Base-by-base conservation (phyloP, 495 filamentous ascomycete genomes). In the Hypoxylon crocopeplum region DNA sequence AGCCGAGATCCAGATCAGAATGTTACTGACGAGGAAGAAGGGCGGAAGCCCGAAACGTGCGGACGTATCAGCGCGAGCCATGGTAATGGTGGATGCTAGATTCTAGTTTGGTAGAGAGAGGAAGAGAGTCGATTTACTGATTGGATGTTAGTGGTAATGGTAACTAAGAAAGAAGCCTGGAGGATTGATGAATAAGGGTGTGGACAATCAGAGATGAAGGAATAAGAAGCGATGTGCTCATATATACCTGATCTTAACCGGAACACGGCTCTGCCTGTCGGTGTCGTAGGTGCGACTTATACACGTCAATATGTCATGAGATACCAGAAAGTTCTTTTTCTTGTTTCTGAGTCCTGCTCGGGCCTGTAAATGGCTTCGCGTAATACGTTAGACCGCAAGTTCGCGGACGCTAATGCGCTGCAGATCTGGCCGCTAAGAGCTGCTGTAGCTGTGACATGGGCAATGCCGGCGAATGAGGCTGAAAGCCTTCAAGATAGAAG, bases 1-100 rank as follows among this genome's bases (percentile, higher is more conserved):
- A 17, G 83, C 75, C 32, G 80, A 84, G 30, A 73, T 65, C 84
- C 84, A 86, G 30, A 74, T 58, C 1, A 76, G 27, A n/a, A 39
- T 48, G 51, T 73, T 75, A 62, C 59, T 69, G 40, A 55, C 40
- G 5, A 71, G 59, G 16, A 72, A 48, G 56, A 76, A 62, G 16
- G 68, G 67, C 19, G 60, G 49, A 11, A 57, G 44, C 38, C 29
- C 21, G 36, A 39, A 49, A 15, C 49, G 49, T n/a, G n/a, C n/a
- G n/a, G n/a, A n/a, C n/a, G n/a, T n/a, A 29, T 13, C 13, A 5
- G 40, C 32, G 40, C 59, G 59, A 51, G 51, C 59, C 59, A 62
- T 62, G 12, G 24, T 37, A n/a, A 19, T 24, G 36, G 7, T 15
- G 20, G 32, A 10, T 27, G 24, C 19, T 34, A 8, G 19, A 19